Evolutionary conservation across 148 eudicot genomes (phyloP).

Genomic region (Nepenthes mirabilis): DNA sequence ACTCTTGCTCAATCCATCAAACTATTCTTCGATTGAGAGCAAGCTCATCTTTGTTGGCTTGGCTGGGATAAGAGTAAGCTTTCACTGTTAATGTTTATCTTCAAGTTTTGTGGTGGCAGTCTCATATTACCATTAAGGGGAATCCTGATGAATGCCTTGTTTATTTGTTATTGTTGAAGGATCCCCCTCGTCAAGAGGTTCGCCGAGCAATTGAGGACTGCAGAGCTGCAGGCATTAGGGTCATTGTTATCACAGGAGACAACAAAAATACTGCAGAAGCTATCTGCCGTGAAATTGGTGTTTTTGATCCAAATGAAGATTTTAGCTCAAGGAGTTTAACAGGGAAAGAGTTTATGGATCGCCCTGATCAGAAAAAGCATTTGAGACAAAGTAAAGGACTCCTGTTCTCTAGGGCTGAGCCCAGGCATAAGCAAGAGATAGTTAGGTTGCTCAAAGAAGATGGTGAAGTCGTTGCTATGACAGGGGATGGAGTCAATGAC

Average conservation of each 20-base stretch:
- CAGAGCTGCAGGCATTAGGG: conserved; percentile 40
- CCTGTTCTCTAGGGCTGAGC: conserved; percentile 50
- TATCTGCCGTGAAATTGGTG: conserved; percentile 43
- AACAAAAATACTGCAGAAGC: conserved; percentile 48
- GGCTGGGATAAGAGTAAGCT: conserved; percentile 21
- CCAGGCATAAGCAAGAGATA: conserved; percentile 46
- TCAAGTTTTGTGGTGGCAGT: background rate
- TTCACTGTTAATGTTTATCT: background rate
- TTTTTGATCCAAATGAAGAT: conserved; percentile 29
- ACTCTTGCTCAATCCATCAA: conserved; percentile 16
- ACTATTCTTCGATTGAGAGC: conserved; percentile 17
- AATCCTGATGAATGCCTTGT: background rate
- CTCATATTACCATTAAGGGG: background rate
- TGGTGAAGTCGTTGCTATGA: conserved; percentile 56
- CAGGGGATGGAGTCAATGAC: conserved; percentile 55
- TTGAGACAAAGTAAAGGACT: conserved; percentile 36
- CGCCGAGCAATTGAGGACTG: conserved; percentile 41
- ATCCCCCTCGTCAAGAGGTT: conserved; percentile 47
- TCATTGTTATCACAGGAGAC: conserved; percentile 49
- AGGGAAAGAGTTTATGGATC: conserved; percentile 35
- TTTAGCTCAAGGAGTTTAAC: conserved; percentile 29
- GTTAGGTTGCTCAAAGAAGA: conserved; percentile 40
- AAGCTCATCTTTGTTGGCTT: conserved; percentile 19
- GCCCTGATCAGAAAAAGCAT: conserved; percentile 18
- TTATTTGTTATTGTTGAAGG: conserved; percentile 13